phyloP scores from a whole-genome alignment of 2,329 filamentous ascomycete species.

The Colletotrichum aenigma region DNA sequence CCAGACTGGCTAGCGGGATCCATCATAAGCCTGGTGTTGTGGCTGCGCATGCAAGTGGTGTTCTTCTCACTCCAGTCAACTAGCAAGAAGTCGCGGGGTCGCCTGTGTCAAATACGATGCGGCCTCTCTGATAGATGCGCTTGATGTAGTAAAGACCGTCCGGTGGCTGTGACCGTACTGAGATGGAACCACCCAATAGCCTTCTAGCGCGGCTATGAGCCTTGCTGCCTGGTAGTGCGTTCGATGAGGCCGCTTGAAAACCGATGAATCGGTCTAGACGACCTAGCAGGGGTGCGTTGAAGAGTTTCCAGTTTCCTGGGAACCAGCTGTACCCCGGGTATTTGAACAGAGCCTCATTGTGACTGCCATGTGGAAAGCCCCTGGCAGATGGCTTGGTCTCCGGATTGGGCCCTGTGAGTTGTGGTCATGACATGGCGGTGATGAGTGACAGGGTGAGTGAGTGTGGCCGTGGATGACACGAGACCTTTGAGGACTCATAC shows the following conservation, averaged over 20 bases:
- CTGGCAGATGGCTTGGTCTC: not conserved
- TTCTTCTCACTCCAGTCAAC: not conserved
- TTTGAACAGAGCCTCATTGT: not conserved
- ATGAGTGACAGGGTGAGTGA: not conserved
- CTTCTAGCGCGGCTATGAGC: not conserved
- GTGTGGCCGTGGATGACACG: not conserved
- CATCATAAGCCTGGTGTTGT: not conserved
- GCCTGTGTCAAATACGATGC: not conserved
- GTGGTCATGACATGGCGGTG: not conserved
- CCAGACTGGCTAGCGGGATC: not conserved
- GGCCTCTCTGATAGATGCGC: not conserved
- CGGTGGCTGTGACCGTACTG: not conserved
- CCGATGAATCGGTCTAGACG: not conserved
- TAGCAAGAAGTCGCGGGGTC: not conserved
- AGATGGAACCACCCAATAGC: not conserved
- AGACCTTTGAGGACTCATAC: not conserved
- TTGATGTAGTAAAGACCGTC: not conserved
- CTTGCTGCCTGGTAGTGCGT: not conserved
- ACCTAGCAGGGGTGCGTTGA: conserved; percentile 1
- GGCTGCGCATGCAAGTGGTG: not conserved
- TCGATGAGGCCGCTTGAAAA: not conserved
- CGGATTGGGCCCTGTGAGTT: not conserved
- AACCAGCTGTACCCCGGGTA: not conserved
- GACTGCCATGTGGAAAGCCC: not conserved
- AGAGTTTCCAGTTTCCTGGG: not conserved